Percentiles rank a stretch among this genome's conserved stretches.
phyloP scores from a whole-genome alignment of 2,329 filamentous ascomycete species.

The Thielaviopsis musarum region DNA sequence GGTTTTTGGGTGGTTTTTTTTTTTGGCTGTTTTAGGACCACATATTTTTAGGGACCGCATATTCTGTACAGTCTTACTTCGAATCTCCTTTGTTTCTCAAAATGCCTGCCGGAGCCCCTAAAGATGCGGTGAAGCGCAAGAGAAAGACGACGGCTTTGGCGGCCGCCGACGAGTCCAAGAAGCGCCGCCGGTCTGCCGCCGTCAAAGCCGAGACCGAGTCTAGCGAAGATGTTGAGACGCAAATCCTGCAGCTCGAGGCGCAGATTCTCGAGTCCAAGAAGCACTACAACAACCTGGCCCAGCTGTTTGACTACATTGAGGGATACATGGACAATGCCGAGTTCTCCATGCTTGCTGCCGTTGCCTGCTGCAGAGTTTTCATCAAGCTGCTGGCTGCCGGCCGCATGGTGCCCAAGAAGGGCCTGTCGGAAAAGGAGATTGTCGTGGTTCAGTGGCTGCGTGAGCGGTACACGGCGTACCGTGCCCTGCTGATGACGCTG shows the following conservation, averaged over 20 bases:
- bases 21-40: not conserved
- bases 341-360: constrained; percentile 48
- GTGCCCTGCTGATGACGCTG: constrained; percentile 41
- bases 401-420: constrained; percentile 47
- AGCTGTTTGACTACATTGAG: constrained; percentile 42
- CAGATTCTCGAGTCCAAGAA: constrained; percentile 73
- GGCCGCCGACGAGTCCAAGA: constrained; percentile 27
- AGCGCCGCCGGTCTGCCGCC: constrained; percentile 33
- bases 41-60: no score
- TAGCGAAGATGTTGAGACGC: constrained; percentile 37
- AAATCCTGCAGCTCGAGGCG: constrained; percentile 59
- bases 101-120: constrained; percentile 10
- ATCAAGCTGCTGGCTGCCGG: constrained; percentile 63
- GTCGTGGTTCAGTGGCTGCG: constrained; percentile 66
- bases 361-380: constrained; percentile 77
- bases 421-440: constrained; percentile 52
- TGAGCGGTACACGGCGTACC: constrained; percentile 56
- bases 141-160: constrained; percentile 20
- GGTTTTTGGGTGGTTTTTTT: not conserved
- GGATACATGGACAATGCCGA: constrained; percentile 33
- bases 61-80: not conserved
- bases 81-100: not conserved
- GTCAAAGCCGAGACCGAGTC: constrained; percentile 26
- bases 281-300: constrained; percentile 80
- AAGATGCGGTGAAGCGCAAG: constrained; percentile 33